A percentile compares a stretch with the other conserved stretches of the same genome.
Evolutionary conservation across 352 stramenopile species (phyloP).

Genomic region (Chrysophaeum taylorii): DNA sequence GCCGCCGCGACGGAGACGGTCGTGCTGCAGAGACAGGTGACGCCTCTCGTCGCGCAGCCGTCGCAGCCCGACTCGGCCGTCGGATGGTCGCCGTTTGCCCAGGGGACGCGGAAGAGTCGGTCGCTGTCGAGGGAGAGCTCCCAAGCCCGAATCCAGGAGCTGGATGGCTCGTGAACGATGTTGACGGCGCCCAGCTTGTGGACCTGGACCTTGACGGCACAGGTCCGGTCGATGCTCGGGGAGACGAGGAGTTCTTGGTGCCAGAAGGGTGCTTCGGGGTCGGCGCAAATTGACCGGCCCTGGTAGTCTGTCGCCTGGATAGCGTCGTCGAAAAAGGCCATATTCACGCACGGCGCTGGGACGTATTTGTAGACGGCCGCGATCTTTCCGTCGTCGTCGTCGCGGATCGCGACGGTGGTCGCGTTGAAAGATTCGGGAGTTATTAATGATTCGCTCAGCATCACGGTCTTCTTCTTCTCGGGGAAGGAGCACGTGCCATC

Average conservation of each 20-base stretch:
- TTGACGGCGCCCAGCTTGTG: not conserved
- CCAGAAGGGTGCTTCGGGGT: constrained; percentile 13
- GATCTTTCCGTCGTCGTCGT: not conserved
- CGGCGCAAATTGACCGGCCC: constrained; percentile 21
- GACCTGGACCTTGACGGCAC: constrained; percentile 11
- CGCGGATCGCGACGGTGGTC: not conserved
- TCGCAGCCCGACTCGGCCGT: constrained; percentile 7
- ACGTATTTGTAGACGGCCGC: not conserved
- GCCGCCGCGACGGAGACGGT: constrained; percentile 12
- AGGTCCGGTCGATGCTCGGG: not conserved
- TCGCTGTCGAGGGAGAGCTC: not conserved
- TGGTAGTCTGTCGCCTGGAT: too few relatives aligned
- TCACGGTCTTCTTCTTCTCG: not conserved
- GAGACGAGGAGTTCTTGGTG: not conserved
- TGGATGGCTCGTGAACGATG: constrained; percentile 21
- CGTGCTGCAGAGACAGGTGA: constrained; percentile 20
- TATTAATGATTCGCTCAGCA: not conserved
- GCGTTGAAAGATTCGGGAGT: not conserved
- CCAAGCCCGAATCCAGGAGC: too few relatives aligned
- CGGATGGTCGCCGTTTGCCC: not conserved
- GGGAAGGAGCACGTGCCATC: constrained; percentile 26
- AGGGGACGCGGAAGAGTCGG: constrained; percentile 7
- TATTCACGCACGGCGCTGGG: not conserved
- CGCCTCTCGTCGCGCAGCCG: not conserved
- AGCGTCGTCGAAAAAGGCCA: constrained; percentile 15